Percentiles rank a stretch among this genome's conserved stretches.
Evolutionary conservation across 192 early-diverging fungal species (phyloP).

Genomic region (Spizellomyces sp.): DNA sequence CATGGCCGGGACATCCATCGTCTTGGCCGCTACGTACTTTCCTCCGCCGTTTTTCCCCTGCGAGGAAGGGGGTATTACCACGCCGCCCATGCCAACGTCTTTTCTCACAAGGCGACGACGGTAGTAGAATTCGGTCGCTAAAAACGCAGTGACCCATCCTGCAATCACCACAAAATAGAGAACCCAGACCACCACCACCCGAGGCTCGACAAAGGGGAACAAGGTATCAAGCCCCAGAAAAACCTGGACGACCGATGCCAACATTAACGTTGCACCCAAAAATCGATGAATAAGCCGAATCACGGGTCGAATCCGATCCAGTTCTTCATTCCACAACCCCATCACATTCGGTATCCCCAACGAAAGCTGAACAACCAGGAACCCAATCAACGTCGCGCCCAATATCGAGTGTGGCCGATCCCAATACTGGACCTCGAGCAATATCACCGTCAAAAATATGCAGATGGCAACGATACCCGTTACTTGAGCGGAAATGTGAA

Average conservation of each 20-base stretch:
- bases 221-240: slow-evolving; percentile 40
- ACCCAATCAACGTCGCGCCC: slow-evolving; percentile 27
- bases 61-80: background rate
- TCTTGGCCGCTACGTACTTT: background rate
- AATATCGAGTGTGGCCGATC: slow-evolving; percentile 32
- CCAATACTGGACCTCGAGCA: slow-evolving; percentile 20
- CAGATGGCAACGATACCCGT: slow-evolving; percentile 20
- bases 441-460: slow-evolving; percentile 20
- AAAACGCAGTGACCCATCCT: slow-evolving; percentile 36
- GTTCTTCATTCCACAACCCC: slow-evolving; percentile 24
- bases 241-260: slow-evolving; percentile 35
- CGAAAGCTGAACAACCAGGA: slow-evolving; percentile 30
- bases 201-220: slow-evolving; percentile 40
- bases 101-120: background rate
- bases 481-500: slow-evolving; percentile 31
- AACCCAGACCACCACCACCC: slow-evolving; percentile 28
- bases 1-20: background rate
- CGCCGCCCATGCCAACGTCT: slow-evolving; percentile 4
- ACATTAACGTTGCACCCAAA: slow-evolving; percentile 18
- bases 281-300: slow-evolving; percentile 13
- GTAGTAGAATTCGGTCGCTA: slow-evolving; percentile 13
- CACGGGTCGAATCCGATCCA: slow-evolving; percentile 23
- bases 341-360: slow-evolving; percentile 34
- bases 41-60: slow-evolving; percentile 1
- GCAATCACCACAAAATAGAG: slow-evolving; percentile 31